A percentile compares a stretch with the other conserved stretches of the same genome.
phyloP scores from a whole-genome alignment of 495 filamentous ascomycete genomes.

The Cudoniella acicularis region DNA sequence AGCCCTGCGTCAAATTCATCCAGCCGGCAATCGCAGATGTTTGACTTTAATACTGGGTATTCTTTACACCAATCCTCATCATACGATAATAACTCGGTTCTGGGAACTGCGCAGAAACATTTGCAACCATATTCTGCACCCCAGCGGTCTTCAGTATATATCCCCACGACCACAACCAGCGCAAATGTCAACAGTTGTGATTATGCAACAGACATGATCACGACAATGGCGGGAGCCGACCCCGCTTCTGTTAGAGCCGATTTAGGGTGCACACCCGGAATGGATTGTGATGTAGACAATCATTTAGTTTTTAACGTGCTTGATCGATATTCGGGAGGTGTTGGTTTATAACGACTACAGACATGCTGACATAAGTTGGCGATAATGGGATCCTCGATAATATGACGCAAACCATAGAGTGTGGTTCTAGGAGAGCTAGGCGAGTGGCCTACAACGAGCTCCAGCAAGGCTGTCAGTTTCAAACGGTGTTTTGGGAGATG shows the following conservation, averaged over 20 bases:
- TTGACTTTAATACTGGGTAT: slow-evolving; percentile 15
- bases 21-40: slow-evolving; percentile 6
- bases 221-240: slow-evolving; percentile 24
- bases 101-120: slow-evolving; percentile 7
- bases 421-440: no score
- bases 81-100: neutral
- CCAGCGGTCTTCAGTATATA: slow-evolving; percentile 16
- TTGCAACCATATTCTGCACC: slow-evolving; percentile 6
- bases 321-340: slow-evolving; percentile 21
- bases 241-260: slow-evolving; percentile 17
- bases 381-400: no score
- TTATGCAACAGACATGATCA: slow-evolving; percentile 27
- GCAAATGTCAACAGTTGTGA: slow-evolving; percentile 21
- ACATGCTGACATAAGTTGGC: neutral
- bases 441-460: no score
- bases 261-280: slow-evolving; percentile 21
- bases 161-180: slow-evolving; percentile 4
- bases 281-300: slow-evolving; percentile 29
- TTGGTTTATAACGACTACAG: slow-evolving; percentile 12
- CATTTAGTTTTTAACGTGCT: slow-evolving; percentile 26
- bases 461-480: no score
- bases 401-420: no score
- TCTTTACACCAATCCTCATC: slow-evolving; percentile 7
- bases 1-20: slow-evolving; percentile 4
- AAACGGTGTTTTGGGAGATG: no score